Base-by-base conservation (phyloP, 2,329 filamentous ascomycete species). In the Aspergillus piperis region DNA sequence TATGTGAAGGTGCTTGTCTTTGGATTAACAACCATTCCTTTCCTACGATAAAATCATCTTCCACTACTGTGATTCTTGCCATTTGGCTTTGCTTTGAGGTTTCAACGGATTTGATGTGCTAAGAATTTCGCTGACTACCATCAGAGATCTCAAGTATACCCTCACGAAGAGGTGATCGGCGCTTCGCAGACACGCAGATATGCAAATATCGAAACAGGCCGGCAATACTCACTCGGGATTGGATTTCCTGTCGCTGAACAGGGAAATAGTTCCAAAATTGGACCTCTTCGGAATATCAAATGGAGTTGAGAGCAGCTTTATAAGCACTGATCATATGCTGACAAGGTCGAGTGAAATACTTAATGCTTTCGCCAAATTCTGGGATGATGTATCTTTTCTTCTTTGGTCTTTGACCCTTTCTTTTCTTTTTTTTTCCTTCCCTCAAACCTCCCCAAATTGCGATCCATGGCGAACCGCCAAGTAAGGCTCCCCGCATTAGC, bases 381-480 rank as follows among this genome's bases (percentile, higher is more conserved):
- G 32, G 32, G 32, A 15, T 36, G 39, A 19, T 42, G 27, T 30
- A 30, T 30, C 27, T 30, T 19, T 42, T 42, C 4, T 42, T 42
- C 39, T 42, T 42, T 42, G 6, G 39, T 42, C 30, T 36, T 13
- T 5, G 30, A 5, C 30, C 10, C 30, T 36, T 36, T 23, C 30
- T 39, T 48, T 60, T 32, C 4, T 53, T 42, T 30, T 38, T 38
- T 27, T 23, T 23, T 23, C 3, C 4, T 23, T 27, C 25, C 11
- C 32, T 57, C 27, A 25, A 56, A 4, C 13, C 32, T 41, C 27
- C 38, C 25, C 27, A 36, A 32, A 15, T 42, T 59, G 56, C 59
- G 59, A 54, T 49, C 59, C 51, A 61, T 54, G 39, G 42, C 59
- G 39, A 55, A 38, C 55, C 36, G 32, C 54, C 42, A 39, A 48